phyloP scores from a whole-genome alignment of 768 basidiomycete species.

The Nidularia sp. region DNA sequence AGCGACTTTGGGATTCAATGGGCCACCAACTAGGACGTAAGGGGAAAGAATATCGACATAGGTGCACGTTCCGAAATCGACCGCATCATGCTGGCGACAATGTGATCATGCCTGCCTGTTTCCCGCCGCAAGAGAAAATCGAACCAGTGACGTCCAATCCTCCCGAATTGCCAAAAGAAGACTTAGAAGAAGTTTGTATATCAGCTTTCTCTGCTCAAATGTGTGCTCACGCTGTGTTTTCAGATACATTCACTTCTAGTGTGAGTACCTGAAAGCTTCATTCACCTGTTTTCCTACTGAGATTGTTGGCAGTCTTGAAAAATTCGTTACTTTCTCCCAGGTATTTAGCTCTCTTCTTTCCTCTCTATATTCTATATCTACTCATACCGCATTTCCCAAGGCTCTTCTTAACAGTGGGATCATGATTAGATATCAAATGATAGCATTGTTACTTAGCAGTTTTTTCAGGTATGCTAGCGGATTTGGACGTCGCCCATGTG shows the following conservation, averaged over 20 bases:
- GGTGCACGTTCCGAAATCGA: slow-evolving; percentile 41
- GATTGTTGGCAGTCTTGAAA: slow-evolving; percentile 30
- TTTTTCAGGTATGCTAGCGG: slow-evolving; percentile 42
- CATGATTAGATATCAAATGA: neutral
- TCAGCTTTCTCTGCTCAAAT: neutral
- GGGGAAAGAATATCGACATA: slow-evolving; percentile 43
- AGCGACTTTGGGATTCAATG: slow-evolving; percentile 33
- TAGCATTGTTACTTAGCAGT: neutral
- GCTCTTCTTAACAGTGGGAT: neutral
- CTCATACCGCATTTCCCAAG: neutral
- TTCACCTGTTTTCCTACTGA: neutral
- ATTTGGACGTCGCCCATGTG: slow-evolving; percentile 41
- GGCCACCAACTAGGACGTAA: slow-evolving; percentile 31
- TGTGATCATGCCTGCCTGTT: slow-evolving; percentile 48
- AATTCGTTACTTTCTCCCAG: slow-evolving; percentile 38
- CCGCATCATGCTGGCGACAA: slow-evolving; percentile 25
- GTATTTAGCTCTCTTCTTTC: slow-evolving; percentile 13
- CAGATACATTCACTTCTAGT: slow-evolving; percentile 59
- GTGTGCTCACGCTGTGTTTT: neutral
- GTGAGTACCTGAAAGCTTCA: slow-evolving; percentile 27
- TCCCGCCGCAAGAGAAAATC: slow-evolving; percentile 27
- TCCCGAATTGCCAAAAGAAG: slow-evolving; percentile 35
- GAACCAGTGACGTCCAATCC: slow-evolving; percentile 11
- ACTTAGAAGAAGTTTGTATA: slow-evolving; percentile 38
- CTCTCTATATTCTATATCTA: neutral